Evolutionary conservation across 2,329 filamentous ascomycete species (phyloP).

Genomic region (Diaporthe vaccinii): DNA sequence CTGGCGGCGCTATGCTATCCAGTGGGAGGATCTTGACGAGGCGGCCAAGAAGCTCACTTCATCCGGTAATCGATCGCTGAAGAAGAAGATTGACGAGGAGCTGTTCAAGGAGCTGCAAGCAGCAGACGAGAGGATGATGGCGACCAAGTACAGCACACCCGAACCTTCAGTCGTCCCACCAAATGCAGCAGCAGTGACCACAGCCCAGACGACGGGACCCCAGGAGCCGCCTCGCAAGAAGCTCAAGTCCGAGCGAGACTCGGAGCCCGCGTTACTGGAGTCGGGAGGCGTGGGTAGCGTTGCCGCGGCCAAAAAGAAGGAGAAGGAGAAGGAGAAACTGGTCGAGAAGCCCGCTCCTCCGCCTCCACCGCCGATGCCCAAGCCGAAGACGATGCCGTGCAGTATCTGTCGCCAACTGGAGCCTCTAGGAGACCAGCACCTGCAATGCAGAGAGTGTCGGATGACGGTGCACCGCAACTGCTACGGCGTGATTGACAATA

Average conservation of each 20-base stretch:
- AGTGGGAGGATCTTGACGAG: constrained; percentile 95
- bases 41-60: constrained; percentile 88
- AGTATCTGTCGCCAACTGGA: constrained; percentile 85
- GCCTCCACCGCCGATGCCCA: constrained; percentile 80
- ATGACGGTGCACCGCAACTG: constrained; percentile 92
- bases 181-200: constrained; percentile 48
- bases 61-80: constrained; percentile 85
- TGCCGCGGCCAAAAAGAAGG: constrained; percentile 57
- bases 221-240: constrained; percentile 75
- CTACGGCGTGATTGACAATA: constrained; percentile 85
- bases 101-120: constrained; percentile 79
- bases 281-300: constrained; percentile 51
- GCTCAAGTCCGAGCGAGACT: constrained; percentile 67
- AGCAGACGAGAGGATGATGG: constrained; percentile 71
- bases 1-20: constrained; percentile 95
- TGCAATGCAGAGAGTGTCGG: constrained; percentile 89
- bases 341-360: constrained; percentile 70
- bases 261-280: constrained; percentile 62
- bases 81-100: constrained; percentile 92
- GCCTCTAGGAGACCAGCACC: constrained; percentile 76
- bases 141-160: constrained; percentile 56
- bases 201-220: constrained; percentile 45
- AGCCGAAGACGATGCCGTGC: constrained; percentile 84
- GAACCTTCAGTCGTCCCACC: constrained; percentile 43
- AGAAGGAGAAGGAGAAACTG: constrained; percentile 70